Conservation (phyloP, 1,139 yeast genomes). For the Debaryomyces psychrophilus region DNA sequence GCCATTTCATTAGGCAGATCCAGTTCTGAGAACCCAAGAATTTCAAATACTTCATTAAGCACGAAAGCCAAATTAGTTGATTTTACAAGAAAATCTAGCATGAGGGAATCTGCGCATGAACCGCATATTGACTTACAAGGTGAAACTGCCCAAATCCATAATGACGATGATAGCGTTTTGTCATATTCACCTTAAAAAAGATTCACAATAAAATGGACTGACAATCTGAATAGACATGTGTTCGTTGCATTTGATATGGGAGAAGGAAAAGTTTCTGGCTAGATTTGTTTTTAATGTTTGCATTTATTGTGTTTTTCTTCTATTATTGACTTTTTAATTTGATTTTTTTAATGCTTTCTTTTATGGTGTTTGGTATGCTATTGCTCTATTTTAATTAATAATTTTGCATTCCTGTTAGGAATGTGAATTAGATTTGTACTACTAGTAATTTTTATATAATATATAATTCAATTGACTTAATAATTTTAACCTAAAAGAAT, state of each 20-base stretch:
- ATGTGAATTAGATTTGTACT: conserved; percentile 5
- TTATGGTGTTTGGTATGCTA: conserved; percentile 9
- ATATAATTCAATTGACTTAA: conserved; percentile 3
- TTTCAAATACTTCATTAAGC: conserved; percentile 21
- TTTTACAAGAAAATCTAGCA: conserved; percentile 53
- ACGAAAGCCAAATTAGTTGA: conserved; percentile 53
- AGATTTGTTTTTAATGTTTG: not conserved
- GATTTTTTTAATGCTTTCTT: not conserved
- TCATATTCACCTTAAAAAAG: not conserved
- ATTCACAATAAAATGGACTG: not conserved
- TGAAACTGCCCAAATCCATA: conserved; percentile 41
- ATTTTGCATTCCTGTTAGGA: not conserved
- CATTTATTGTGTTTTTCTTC: not conserved
- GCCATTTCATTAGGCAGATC: conserved; percentile 22
- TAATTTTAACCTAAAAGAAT: conserved; percentile 2
- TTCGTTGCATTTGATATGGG: conserved; percentile 1
- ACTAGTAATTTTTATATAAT: conserved; percentile 6
- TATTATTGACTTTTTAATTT: conserved; percentile 5
- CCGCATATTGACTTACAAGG: conserved; percentile 33
- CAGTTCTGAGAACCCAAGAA: conserved; percentile 18
- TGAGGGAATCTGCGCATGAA: conserved; percentile 43
- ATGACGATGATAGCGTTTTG: conserved; percentile 36
- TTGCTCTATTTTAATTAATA: conserved; percentile 1
- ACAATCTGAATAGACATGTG: not conserved
- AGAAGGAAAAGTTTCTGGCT: conserved; percentile 4